These are phyloP conservation scores for Mycena sp. DNA, from an alignment of 1,284 basidiomycete species.

Conservation along the genomic window DNA sequence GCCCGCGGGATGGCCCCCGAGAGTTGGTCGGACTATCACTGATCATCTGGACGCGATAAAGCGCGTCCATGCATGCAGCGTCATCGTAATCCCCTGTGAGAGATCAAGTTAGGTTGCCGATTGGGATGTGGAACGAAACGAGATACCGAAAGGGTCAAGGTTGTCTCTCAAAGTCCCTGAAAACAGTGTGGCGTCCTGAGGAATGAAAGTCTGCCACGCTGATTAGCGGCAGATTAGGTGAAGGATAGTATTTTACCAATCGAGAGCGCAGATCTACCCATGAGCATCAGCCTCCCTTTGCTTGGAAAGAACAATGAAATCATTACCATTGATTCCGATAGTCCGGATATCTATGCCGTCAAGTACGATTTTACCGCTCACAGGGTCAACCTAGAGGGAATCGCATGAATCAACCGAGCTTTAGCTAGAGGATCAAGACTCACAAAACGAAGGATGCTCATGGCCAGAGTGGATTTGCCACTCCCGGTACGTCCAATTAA, in stretches of 20 bases:
- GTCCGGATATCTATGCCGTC: constrained; percentile 60
- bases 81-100: constrained; percentile 83
- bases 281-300: not conserved
- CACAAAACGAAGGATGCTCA: constrained; percentile 55
- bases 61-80: constrained; percentile 77
- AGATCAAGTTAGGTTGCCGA: not conserved
- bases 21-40: constrained; percentile 52
- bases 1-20: constrained; percentile 47
- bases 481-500: constrained; percentile 81
- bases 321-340: constrained; percentile 87
- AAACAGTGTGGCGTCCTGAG: constrained; percentile 86
- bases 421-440: not conserved
- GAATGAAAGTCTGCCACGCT: constrained; percentile 64
- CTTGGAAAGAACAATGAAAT: not conserved
- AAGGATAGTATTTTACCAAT: not conserved
- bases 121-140: no score
- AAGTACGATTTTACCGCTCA: constrained; percentile 58
- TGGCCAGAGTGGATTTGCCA: constrained; percentile 74
- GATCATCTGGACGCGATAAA: constrained; percentile 75
- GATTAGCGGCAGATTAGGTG: not conserved
- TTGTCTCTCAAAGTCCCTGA: constrained; percentile 90
- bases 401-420: not conserved
- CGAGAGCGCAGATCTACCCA: constrained; percentile 23
- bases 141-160: constrained; percentile 50
- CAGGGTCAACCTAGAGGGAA: constrained; percentile 69